Evolutionary conservation across 768 basidiomycete genomes (phyloP).

Genomic region (Lentinula guzmanii): DNA sequence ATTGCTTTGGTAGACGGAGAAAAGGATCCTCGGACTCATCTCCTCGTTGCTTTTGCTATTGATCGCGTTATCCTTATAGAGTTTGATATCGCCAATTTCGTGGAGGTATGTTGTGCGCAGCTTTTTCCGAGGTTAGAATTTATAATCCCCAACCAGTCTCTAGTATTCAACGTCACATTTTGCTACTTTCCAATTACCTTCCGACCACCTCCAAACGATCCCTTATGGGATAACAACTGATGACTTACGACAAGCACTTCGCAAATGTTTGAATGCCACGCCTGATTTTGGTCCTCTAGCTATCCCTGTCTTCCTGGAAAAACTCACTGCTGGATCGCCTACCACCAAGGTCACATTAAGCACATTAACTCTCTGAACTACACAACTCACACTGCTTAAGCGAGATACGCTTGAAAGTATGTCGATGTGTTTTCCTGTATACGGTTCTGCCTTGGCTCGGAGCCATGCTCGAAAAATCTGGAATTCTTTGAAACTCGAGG

Average conservation of each 20-base stretch:
- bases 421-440: slow-evolving; percentile 73
- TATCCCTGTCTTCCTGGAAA: slow-evolving; percentile 86
- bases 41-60: slow-evolving; percentile 85
- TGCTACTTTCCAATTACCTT: slow-evolving; percentile 99
- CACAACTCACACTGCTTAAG: slow-evolving; percentile 30
- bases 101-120: slow-evolving; percentile 53
- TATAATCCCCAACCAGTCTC: slow-evolving; percentile 39
- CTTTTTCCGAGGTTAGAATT: neutral
- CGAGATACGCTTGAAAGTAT: slow-evolving; percentile 82
- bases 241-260: slow-evolving; percentile 69
- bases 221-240: slow-evolving; percentile 85
- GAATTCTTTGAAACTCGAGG: slow-evolving; percentile 90
- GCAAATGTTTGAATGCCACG: slow-evolving; percentile 69
- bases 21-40: slow-evolving; percentile 95
- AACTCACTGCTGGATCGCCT: slow-evolving; percentile 77
- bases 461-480: slow-evolving; percentile 74
- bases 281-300: slow-evolving; percentile 81
- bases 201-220: slow-evolving; percentile 88
- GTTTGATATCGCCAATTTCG: slow-evolving; percentile 67
- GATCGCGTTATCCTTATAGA: slow-evolving; percentile 82
- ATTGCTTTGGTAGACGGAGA: slow-evolving; percentile 85
- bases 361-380: neutral
- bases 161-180: slow-evolving; percentile 86
- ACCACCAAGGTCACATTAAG: slow-evolving; percentile 63
- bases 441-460: slow-evolving; percentile 59